Percentiles rank a stretch among this genome's conserved stretches.
Evolutionary conservation across 345 rosid species (phyloP).

Genomic region (Moricandia arvensis): DNA sequence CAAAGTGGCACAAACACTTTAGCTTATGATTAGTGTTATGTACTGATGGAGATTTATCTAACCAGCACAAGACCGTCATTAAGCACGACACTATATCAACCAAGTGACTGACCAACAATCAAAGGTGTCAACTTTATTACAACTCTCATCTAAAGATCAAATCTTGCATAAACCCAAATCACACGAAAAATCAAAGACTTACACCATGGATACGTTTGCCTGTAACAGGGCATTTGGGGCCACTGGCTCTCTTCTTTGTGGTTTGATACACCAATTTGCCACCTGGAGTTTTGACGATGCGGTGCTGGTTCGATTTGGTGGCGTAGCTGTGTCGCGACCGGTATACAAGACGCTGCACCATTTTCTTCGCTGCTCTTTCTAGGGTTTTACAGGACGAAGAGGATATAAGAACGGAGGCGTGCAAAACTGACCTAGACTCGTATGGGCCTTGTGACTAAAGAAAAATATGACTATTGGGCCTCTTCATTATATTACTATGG

Average conservation of each 20-base stretch:
- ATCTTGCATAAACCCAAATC: background rate
- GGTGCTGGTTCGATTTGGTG: slow-evolving; percentile 42
- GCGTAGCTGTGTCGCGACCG: slow-evolving; percentile 78
- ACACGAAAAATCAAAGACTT: slow-evolving; percentile 15
- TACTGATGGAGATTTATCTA: slow-evolving; percentile 31
- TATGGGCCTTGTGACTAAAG: slow-evolving; percentile 1
- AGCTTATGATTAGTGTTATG: slow-evolving; percentile 57
- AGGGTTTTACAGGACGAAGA: background rate
- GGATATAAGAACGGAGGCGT: background rate
- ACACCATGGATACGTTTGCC: slow-evolving; percentile 81
- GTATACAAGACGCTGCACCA: slow-evolving; percentile 70
- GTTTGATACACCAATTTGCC: slow-evolving; percentile 76
- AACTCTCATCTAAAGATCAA: background rate
- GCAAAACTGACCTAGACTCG: background rate
- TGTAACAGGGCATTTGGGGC: slow-evolving; percentile 40
- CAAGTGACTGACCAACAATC: background rate
- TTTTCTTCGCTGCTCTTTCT: slow-evolving; percentile 36
- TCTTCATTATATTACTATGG: too few species aligned
- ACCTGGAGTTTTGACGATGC: slow-evolving; percentile 67
- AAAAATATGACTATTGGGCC: too few species aligned
- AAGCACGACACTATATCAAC: background rate
- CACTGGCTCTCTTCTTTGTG: slow-evolving; percentile 69
- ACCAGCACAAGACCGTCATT: slow-evolving; percentile 57
- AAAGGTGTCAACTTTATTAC: background rate
- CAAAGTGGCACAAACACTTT: slow-evolving; percentile 34